These are phyloP conservation scores for Metarhizium humberi DNA, from an alignment of 2,329 filamentous ascomycete genomes.

Conservation along the genomic window DNA sequence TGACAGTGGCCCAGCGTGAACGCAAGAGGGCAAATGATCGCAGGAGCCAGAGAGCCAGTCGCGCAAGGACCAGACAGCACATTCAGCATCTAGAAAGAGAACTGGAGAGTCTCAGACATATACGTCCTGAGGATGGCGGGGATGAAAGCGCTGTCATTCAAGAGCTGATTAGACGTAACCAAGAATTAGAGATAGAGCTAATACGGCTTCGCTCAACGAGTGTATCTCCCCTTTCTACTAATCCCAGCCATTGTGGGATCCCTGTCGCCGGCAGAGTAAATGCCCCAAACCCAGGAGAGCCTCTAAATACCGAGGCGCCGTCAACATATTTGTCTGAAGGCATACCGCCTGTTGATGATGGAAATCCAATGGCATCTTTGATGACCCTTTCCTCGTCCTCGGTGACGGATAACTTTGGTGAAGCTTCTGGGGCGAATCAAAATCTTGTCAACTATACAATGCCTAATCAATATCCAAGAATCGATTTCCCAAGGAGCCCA, in stretches of 20 bases:
- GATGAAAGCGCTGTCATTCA: not conserved
- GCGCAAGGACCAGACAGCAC: not conserved
- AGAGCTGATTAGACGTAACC: not conserved
- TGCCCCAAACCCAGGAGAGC: not conserved
- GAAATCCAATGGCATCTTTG: not conserved
- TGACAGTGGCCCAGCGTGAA: not conserved
- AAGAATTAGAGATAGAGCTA: not conserved
- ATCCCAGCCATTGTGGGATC: not conserved
- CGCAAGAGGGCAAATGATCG: not conserved
- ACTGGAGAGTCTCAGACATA: not conserved
- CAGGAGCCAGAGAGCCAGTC: not conserved
- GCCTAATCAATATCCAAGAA: not conserved
- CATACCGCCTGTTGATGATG: not conserved
- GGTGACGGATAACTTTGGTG: not conserved
- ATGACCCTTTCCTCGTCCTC: not conserved
- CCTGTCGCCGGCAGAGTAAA: not conserved
- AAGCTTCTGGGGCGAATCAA: not conserved
- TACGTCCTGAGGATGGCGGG: not conserved
- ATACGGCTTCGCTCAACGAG: not conserved
- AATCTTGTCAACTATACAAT: not conserved
- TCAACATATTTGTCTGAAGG: not conserved
- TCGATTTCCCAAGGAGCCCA: not conserved
- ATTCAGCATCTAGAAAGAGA: not conserved
- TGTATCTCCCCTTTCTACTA: not conserved
- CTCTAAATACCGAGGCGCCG: not conserved